Evolutionary conservation across 2,329 filamentous ascomycete genomes (phyloP).

Genomic region (Albifimbria verrucaria): DNA sequence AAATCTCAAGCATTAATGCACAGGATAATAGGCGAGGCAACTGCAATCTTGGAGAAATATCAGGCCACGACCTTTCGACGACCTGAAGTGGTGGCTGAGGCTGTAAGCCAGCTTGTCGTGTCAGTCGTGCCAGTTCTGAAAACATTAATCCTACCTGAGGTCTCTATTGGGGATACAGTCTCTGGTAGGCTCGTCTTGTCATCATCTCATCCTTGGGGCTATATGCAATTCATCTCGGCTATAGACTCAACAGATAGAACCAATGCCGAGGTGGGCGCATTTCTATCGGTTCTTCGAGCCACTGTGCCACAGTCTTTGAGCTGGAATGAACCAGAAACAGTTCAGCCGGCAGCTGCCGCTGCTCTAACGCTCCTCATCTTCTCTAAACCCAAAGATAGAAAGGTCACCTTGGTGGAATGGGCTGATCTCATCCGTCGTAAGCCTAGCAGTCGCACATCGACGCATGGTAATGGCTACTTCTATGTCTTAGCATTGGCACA

Average conservation of each 20-base stretch:
- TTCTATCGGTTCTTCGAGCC: conserved; percentile 23
- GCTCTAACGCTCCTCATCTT: conserved; percentile 48
- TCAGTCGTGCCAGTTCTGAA: conserved; percentile 48
- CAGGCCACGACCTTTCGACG: conserved; percentile 47
- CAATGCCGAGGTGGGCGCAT: conserved; percentile 10
- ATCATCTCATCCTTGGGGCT: conserved; percentile 11
- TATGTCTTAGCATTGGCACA: conserved; percentile 50
- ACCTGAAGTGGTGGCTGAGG: conserved; percentile 63
- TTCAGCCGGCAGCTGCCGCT: conserved; percentile 47
- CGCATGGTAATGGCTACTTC: conserved; percentile 48
- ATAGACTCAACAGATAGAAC: conserved; percentile 10
- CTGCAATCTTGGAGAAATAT: conserved; percentile 37
- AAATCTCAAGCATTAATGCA: conserved; percentile 15
- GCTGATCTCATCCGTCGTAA: conserved; percentile 35
- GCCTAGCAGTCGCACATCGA: conserved; percentile 27
- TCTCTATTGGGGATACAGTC: conserved; percentile 6
- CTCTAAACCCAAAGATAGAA: conserved; percentile 31
- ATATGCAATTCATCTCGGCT: conserved; percentile 16
- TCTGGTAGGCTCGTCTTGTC: conserved; percentile 23
- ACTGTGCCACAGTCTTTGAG: conserved; percentile 45
- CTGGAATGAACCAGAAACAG: conserved; percentile 47
- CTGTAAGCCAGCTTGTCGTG: conserved; percentile 55
- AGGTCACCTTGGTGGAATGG: conserved; percentile 43
- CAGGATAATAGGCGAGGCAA: conserved; percentile 23
- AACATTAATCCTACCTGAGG: conserved; percentile 20